A percentile compares a stretch with the other conserved stretches of the same genome.
These are phyloP conservation scores for Panus rudis DNA, from an alignment of 768 basidiomycete genomes.

Conservation along the genomic window DNA sequence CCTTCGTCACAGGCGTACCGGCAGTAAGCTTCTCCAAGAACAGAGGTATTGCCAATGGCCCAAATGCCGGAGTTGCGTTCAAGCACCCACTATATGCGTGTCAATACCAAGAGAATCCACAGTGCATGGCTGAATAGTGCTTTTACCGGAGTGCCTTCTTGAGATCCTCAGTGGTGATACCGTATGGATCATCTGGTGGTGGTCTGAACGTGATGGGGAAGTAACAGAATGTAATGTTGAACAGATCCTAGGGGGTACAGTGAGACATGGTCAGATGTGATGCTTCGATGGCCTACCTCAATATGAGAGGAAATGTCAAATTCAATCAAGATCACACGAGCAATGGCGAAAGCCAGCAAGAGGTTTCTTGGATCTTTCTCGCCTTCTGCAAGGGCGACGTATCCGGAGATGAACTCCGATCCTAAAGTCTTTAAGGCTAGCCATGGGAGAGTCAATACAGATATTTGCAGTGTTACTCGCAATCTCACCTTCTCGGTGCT, in stretches of 20 bases:
- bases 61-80: conserved; percentile 74
- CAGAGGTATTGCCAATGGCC: conserved; percentile 75
- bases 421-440: conserved; percentile 68
- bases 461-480: neutral
- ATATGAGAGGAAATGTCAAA: conserved; percentile 71
- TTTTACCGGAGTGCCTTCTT: conserved; percentile 58
- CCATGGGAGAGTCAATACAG: conserved; percentile 12
- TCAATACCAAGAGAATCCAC: conserved; percentile 2
- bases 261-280: neutral
- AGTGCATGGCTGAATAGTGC: neutral
- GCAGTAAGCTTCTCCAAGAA: conserved; percentile 89
- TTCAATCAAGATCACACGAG: conserved; percentile 78
- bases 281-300: conserved; percentile 49
- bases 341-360: conserved; percentile 82
- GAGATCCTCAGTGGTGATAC: conserved; percentile 84
- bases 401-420: conserved; percentile 65
- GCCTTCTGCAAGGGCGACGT: conserved; percentile 78
- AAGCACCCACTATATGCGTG: conserved; percentile 51
- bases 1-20: conserved; percentile 79
- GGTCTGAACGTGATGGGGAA: conserved; percentile 97
- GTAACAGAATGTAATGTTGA: conserved; percentile 95
- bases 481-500: conserved; percentile 58
- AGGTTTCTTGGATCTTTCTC: conserved; percentile 98
- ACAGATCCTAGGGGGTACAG: conserved; percentile 54
- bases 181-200: conserved; percentile 89